Percentiles rank a stretch among this genome's conserved stretches.
Conservation (phyloP, 352 stramenopile genomes). For the Globisporangium paddicum region DNA sequence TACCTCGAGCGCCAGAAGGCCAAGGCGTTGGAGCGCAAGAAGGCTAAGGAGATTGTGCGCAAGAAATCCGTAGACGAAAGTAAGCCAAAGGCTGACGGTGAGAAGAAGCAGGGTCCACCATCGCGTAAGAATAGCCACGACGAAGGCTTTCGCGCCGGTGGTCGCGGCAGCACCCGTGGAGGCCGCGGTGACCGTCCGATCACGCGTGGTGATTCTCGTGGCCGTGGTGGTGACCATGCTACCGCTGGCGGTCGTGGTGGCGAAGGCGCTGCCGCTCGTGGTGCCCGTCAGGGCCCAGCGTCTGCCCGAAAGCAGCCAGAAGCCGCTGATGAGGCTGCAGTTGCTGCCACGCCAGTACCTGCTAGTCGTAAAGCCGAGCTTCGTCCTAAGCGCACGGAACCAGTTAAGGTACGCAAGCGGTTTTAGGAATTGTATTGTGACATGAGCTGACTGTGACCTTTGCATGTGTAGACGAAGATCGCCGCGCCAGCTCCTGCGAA, state of each 20-base stretch:
- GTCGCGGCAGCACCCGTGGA: conserved; percentile 30
- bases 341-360: conserved; percentile 6
- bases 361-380: conserved; percentile 37
- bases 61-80: conserved; percentile 12
- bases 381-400: conserved; percentile 41
- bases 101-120: conserved; percentile 15
- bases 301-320: conserved; percentile 21
- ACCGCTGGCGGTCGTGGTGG: conserved; percentile 14
- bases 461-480: conserved; percentile 28
- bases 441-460: neutral
- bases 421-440: neutral
- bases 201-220: conserved; percentile 17
- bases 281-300: conserved; percentile 10
- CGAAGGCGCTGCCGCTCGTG: conserved; percentile 23
- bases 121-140: conserved; percentile 44
- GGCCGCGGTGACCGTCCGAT: conserved; percentile 24
- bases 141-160: conserved; percentile 17
- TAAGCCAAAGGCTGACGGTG: conserved; percentile 26
- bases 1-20: conserved; percentile 69
- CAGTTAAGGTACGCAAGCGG: conserved; percentile 25
- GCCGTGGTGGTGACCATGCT: conserved; percentile 34
- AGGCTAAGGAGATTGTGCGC: conserved; percentile 20
- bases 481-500: conserved; percentile 48
- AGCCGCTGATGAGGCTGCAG: conserved; percentile 2
- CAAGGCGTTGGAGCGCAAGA: conserved; percentile 21